These are phyloP conservation scores for Xylaria sp. DNA, from an alignment of 2,329 filamentous ascomycete genomes.

Conservation along the genomic window DNA sequence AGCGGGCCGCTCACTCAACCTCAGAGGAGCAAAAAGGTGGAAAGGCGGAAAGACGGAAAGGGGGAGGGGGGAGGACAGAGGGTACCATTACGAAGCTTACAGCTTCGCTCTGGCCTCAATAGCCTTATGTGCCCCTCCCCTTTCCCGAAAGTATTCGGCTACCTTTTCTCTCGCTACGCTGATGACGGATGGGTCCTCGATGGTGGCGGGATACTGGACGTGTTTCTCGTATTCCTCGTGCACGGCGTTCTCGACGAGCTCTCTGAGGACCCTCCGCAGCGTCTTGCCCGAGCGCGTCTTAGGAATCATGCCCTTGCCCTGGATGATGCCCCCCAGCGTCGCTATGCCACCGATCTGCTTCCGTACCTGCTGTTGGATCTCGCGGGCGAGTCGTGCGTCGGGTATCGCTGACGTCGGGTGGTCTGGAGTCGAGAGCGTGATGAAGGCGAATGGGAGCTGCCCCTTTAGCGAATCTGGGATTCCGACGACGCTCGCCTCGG, in stretches of 20 bases:
- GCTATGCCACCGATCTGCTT: slow-evolving; percentile 89
- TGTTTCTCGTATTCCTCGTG: slow-evolving; percentile 77
- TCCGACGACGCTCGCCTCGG: slow-evolving; percentile 86
- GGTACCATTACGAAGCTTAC: slow-evolving; percentile 48
- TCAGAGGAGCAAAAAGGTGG: no score
- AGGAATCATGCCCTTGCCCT: slow-evolving; percentile 87
- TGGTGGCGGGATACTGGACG: slow-evolving; percentile 82
- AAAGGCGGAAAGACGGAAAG: neutral
- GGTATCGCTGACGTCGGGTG: slow-evolving; percentile 65
- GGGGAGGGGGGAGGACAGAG: neutral
- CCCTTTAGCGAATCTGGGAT: slow-evolving; percentile 90
- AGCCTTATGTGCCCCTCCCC: slow-evolving; percentile 55
- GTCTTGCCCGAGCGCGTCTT: slow-evolving; percentile 95
- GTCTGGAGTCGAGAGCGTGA: slow-evolving; percentile 64
- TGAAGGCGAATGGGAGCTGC: slow-evolving; percentile 90
- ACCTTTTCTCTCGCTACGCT: slow-evolving; percentile 78
- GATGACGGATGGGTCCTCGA: slow-evolving; percentile 82
- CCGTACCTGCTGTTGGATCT: slow-evolving; percentile 79
- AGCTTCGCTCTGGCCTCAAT: slow-evolving; percentile 64
- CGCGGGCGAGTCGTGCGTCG: slow-evolving; percentile 58
- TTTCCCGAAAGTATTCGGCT: slow-evolving; percentile 77
- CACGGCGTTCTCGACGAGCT: slow-evolving; percentile 85
- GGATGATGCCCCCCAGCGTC: slow-evolving; percentile 84
- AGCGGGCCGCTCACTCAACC: neutral
- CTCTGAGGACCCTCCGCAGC: slow-evolving; percentile 80